Evolutionary conservation across 805 yeast genomes (phyloP).

Genomic region (Candida berthetii): DNA sequence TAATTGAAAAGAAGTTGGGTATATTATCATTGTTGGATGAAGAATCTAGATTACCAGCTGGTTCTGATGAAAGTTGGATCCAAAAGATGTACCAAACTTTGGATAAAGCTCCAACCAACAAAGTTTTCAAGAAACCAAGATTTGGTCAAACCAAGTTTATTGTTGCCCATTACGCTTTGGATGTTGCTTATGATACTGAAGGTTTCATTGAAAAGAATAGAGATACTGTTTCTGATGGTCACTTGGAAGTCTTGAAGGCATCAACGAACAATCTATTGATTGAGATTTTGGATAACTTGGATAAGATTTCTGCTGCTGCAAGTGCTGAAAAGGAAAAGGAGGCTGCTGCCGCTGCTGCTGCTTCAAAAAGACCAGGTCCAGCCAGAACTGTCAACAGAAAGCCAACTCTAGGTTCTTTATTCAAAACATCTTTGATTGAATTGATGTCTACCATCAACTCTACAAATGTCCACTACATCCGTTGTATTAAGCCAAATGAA

Average conservation of each 20-base stretch:
- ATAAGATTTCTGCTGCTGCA: constrained; percentile 44
- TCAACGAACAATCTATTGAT: constrained; percentile 61
- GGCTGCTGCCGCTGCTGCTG: constrained; percentile 19
- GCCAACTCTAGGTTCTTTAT: constrained; percentile 93
- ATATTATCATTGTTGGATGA: constrained; percentile 85
- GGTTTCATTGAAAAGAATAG: constrained; percentile 96
- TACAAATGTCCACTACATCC: constrained; percentile 92
- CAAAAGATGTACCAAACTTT: constrained; percentile 84
- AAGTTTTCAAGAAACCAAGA: constrained; percentile 86
- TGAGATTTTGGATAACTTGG: constrained; percentile 60
- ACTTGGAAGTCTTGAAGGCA: constrained; percentile 72
- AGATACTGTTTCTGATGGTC: constrained; percentile 96
- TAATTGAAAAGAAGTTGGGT: constrained; percentile 87
- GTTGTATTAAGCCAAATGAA: constrained; percentile 97
- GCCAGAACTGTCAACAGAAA: constrained; percentile 53
- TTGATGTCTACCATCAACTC: constrained; percentile 90
- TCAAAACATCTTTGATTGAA: constrained; percentile 87
- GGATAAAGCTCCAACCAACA: constrained; percentile 68
- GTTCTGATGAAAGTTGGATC: constrained; percentile 88
- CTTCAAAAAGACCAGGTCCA: constrained; percentile 32
- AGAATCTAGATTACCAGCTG: constrained; percentile 92
- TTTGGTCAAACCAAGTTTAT: constrained; percentile 89
- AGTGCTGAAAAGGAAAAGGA: constrained; percentile 31
- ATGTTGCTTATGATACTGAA: constrained; percentile 85
- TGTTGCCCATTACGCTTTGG: constrained; percentile 91